Evolutionary conservation across 306 rosid species (phyloP).

Genomic region (Luffa aegyptiaca): DNA sequence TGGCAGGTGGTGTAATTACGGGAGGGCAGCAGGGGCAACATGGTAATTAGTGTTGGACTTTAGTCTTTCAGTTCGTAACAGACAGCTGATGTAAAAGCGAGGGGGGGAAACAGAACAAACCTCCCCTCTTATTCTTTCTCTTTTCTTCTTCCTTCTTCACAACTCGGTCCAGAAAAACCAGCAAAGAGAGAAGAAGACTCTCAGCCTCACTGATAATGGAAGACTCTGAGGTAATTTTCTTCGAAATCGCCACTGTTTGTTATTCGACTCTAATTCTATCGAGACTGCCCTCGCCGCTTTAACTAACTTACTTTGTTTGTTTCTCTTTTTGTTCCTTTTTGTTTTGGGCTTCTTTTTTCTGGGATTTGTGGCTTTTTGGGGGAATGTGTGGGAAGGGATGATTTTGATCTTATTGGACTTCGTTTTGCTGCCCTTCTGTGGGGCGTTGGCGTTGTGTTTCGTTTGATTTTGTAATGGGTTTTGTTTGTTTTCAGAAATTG

Average conservation of each 20-base stretch:
- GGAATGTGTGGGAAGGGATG: background rate
- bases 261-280: background rate
- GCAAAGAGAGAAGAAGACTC: background rate
- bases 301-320: background rate
- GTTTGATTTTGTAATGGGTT: constrained; percentile 8
- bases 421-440: background rate
- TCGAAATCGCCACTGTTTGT: background rate
- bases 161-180: constrained; percentile 2
- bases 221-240: constrained; percentile 3
- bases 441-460: background rate
- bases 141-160: background rate
- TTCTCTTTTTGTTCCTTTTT: background rate
- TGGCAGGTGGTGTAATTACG: constrained; percentile 26
- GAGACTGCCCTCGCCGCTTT: background rate
- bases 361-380: constrained; percentile 6
- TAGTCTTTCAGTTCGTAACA: constrained; percentile 51
- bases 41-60: constrained; percentile 11
- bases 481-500: constrained; percentile 48
- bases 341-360: background rate
- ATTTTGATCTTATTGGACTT: constrained; percentile 17
- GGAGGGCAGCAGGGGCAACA: constrained; percentile 6
- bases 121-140: constrained; percentile 17
- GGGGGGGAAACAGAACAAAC: constrained; percentile 32
- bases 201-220: background rate
- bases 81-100: constrained; percentile 24